These are phyloP conservation scores for Mangifera indica DNA, from an alignment of 345 rosid genomes.

Conservation along the genomic window DNA sequence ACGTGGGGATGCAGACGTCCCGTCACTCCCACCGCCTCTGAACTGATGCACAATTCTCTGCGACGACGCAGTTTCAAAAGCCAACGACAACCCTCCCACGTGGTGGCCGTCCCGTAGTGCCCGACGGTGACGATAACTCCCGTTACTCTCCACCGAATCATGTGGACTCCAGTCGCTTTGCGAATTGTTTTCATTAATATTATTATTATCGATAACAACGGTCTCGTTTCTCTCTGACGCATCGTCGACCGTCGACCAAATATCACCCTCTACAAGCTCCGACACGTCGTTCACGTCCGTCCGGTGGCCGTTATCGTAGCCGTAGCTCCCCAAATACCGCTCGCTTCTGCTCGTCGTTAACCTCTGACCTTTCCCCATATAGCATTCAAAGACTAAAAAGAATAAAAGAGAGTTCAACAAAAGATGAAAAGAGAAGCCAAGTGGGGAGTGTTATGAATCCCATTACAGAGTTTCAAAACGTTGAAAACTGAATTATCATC, in stretches of 20 bases:
- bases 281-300: slow-evolving; percentile 22
- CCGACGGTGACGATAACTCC: slow-evolving; percentile 14
- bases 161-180: slow-evolving; percentile 46
- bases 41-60: slow-evolving; percentile 77
- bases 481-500: too few species aligned
- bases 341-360: slow-evolving; percentile 78
- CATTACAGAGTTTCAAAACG: slow-evolving; percentile 17
- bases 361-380: slow-evolving; percentile 71
- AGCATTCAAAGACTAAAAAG: slow-evolving; percentile 7
- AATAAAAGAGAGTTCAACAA: not conserved
- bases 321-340: slow-evolving; percentile 49
- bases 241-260: slow-evolving; percentile 69
- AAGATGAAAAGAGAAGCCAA: not conserved
- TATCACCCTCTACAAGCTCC: slow-evolving; percentile 79
- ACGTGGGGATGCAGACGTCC: slow-evolving; percentile 33
- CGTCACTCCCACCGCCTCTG: slow-evolving; percentile 41
- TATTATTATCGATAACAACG: not conserved
- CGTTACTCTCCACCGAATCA: slow-evolving; percentile 25
- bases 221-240: slow-evolving; percentile 26
- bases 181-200: slow-evolving; percentile 3
- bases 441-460: slow-evolving; percentile 20
- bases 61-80: slow-evolving; percentile 49
- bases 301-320: slow-evolving; percentile 25
- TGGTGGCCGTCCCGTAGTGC: slow-evolving; percentile 24
- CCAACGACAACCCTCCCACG: slow-evolving; percentile 68